Evolutionary conservation across 225 moss, liverwort and hornwort genomes (phyloP).

Genomic region (Marchantia polymorpha): DNA sequence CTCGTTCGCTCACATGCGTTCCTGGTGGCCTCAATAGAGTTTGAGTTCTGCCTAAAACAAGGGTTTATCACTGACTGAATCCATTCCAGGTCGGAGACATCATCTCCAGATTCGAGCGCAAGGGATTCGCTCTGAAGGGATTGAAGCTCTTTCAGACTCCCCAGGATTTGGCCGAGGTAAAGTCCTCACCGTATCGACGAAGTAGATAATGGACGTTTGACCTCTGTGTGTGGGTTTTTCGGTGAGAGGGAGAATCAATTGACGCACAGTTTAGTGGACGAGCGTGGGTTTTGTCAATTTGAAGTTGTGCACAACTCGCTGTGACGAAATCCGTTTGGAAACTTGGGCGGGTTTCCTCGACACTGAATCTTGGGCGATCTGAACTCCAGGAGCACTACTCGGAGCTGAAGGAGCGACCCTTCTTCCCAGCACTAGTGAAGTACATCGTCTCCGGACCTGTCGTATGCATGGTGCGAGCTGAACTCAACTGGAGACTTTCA

Average conservation of each 20-base stretch:
- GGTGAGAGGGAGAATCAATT: not conserved
- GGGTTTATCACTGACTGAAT: not conserved
- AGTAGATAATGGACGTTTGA: not conserved
- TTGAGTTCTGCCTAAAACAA: too few species aligned
- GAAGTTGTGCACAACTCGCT: too few species aligned
- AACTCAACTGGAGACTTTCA: too few species aligned
- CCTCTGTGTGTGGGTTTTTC: not conserved
- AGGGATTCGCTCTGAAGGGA: constrained; percentile 82
- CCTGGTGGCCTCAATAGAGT: too few species aligned
- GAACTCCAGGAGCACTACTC: constrained; percentile 67
- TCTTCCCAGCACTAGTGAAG: constrained; percentile 69
- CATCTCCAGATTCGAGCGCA: constrained; percentile 78
- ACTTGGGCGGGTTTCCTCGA: too few species aligned
- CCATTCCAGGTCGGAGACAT: constrained; percentile 69
- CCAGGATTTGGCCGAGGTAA: constrained; percentile 70
- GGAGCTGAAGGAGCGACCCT: constrained; percentile 80
- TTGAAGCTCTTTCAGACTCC: constrained; percentile 82
- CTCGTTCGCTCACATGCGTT: not conserved
- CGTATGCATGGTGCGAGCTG: constrained; percentile 64
- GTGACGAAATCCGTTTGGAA: too few species aligned
- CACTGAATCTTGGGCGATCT: not conserved
- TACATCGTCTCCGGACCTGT: constrained; percentile 92
- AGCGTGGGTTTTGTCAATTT: not conserved
- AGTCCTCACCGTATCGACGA: not conserved
- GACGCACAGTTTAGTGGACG: too few species aligned